Base-by-base conservation (phyloP, 2,329 filamentous ascomycete genomes). In the Penicillium crustosum region DNA sequence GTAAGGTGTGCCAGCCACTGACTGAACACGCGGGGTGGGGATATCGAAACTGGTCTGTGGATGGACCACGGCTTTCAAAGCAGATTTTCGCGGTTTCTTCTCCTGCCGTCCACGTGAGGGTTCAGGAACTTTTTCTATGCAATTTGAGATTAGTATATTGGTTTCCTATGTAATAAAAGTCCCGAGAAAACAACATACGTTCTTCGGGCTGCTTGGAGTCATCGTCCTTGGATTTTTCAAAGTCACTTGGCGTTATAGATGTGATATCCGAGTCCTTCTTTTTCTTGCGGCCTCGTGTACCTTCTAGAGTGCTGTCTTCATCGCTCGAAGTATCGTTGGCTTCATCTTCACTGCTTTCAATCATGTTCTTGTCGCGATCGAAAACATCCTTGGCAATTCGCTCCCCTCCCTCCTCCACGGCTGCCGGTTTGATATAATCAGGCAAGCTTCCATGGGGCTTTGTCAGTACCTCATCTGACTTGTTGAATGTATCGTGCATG, bases 21-120 rank as follows among this genome's bases (percentile, higher is more conserved):
- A 80, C 64, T 31, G 78, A 78, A 78, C 88, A 75, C 77, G 83
- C 83, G 15, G 83, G 81, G 58, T 87, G 79, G 64, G 65, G 31
- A 66, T 66, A 68, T 96, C 93, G 71, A 93, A 97, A 71, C 88
- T 94, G 12, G 90, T 96, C 53, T 86, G 85, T 1, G 93, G 93
- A 71, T 95, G 93, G 12, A 94, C 84, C 2, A 82, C 82, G 1
- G 81, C 70, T 53, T 75, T 82, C 70, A 67, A 55, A 33, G 63
- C 65, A 8, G 65, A 67, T 47, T 77, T 69, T 64, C 73, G 36
- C 62, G 73, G 64, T 31, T 69, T 68, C 33, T 68, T 62, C 79
- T 77, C 69, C 65, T 83, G 59, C 9, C 64, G 49, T 8, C 55
- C 41, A 58, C 50, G 67, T 55, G 61, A 49, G 35, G 60, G 59